Base-by-base conservation (phyloP, 352 stramenopile species). In the Halophytophthora batemanensis region DNA sequence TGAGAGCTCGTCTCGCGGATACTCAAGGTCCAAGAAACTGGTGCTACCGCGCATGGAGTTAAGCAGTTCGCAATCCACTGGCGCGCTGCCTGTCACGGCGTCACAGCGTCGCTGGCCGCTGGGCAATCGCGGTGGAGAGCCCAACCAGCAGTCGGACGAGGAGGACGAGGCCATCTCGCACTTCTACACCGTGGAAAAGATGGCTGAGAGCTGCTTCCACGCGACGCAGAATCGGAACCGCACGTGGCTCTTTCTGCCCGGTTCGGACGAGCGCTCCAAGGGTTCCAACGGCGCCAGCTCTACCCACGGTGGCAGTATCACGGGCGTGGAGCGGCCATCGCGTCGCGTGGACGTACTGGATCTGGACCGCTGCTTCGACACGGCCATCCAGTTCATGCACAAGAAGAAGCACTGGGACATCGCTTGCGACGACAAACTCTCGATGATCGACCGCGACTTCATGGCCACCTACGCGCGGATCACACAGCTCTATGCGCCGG, bases 151-250 rank as follows among this genome's bases (percentile, higher is more conserved):
- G 47, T 44, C 56, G 18, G 65, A 76, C 3, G 61, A 75, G 0
- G 62, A 77, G 8, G 53, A 74, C 1, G 66, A 68, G 21, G 29
- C 64, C 1, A 66, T 86, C 15, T 85, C 74, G 23, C 82, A 87
- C 50, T 86, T 91, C 40, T 93, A 93, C 64, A 86, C 82, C 19
- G 64, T 91, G 19, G 80, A 91, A 52, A 84, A 77, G 33, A 71
- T 90, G 56, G 63, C 75, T 1, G 75, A 82, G 36, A 84, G 67
- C 25, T 90, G 77, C 43, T 84, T 82, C 31, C 80, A 90, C 47
- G 80, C 77, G 3, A 71, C 78, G 3, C 76, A 86, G 37, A 84
- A 77, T 45, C 75, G 78, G 45, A 77, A 76, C 64, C 85, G 84
- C 45, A 91, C 74, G 6, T 91, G 82, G 82, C 58, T 88, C 21